Evolutionary conservation across 2,329 filamentous ascomycete genomes (phyloP).

Genomic region (Rutstroemia sp.): DNA sequence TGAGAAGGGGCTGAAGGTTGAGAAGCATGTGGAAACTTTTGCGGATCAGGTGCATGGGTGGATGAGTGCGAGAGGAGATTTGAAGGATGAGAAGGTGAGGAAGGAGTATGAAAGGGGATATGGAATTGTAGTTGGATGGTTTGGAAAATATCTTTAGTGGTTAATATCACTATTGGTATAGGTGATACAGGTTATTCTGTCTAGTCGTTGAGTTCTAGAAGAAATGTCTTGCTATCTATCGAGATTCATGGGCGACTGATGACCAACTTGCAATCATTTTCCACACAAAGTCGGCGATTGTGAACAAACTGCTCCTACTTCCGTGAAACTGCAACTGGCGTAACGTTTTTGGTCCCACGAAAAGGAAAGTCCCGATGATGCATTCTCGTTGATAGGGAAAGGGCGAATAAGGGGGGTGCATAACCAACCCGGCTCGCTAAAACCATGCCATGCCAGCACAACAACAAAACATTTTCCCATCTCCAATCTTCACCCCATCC

Average conservation of each 20-base stretch:
- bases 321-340: background rate
- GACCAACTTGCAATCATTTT: too few relatives aligned
- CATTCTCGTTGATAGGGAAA: background rate
- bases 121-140: constrained; percentile 34
- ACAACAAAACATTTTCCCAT: background rate
- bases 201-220: too few relatives aligned
- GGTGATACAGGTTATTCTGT: too few relatives aligned
- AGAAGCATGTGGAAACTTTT: constrained; percentile 40
- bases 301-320: background rate
- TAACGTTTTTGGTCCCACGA: too few relatives aligned
- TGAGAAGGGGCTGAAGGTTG: constrained; percentile 32
- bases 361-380: too few relatives aligned
- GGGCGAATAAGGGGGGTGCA: background rate
- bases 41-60: constrained; percentile 44
- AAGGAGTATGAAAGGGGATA: constrained; percentile 42
- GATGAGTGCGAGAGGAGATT: constrained; percentile 45
- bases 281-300: too few relatives aligned
- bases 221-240: too few relatives aligned
- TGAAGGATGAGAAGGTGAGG: constrained; percentile 36
- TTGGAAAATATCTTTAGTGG: constrained; percentile 32
- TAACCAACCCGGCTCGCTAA: background rate
- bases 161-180: background rate
- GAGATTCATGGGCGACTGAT: too few relatives aligned
- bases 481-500: background rate
- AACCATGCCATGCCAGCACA: background rate